Conservation (phyloP, 352 stramenopile genomes). For the Pythium coloratum region DNA sequence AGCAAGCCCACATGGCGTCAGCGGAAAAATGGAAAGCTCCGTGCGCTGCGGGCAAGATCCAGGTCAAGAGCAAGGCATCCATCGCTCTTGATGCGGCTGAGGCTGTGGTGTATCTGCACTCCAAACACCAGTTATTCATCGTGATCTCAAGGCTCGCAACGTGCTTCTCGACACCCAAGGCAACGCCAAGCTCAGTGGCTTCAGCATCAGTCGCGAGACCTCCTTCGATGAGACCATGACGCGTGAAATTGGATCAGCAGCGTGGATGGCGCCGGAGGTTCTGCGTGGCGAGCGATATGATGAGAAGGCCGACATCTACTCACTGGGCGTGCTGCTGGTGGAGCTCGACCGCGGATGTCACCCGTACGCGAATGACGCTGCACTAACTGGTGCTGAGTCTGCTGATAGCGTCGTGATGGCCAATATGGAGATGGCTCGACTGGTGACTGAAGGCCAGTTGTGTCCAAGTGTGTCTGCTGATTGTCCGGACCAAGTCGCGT, state of each 20-base stretch:
- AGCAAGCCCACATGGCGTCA: neutral
- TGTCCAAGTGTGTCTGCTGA: constrained; percentile 6
- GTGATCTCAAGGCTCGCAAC: constrained; percentile 23
- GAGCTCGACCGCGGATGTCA: neutral
- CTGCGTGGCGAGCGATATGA: constrained; percentile 35
- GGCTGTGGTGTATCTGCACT: constrained; percentile 28
- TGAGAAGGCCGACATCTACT: constrained; percentile 39
- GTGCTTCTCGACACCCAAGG: constrained; percentile 16
- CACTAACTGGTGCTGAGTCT: constrained; percentile 4
- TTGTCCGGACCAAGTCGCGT: constrained; percentile 11
- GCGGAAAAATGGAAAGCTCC: neutral
- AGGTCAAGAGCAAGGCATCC: constrained; percentile 2
- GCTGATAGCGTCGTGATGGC: neutral
- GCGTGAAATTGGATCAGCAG: constrained; percentile 27
- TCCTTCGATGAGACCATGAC: constrained; percentile 30
- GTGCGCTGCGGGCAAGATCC: neutral
- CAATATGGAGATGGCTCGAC: constrained; percentile 9
- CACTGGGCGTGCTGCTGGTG: constrained; percentile 33
- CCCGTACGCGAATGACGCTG: constrained; percentile 11
- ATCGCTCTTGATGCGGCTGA: constrained; percentile 20
- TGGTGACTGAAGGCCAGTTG: constrained; percentile 20
- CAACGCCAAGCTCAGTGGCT: constrained; percentile 27
- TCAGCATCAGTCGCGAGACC: constrained; percentile 23
- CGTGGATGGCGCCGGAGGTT: constrained; percentile 36
- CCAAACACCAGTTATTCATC: constrained; percentile 16